Evolutionary conservation across 345 rosid species (phyloP).

Genomic region (Dovyalis caffra): DNA sequence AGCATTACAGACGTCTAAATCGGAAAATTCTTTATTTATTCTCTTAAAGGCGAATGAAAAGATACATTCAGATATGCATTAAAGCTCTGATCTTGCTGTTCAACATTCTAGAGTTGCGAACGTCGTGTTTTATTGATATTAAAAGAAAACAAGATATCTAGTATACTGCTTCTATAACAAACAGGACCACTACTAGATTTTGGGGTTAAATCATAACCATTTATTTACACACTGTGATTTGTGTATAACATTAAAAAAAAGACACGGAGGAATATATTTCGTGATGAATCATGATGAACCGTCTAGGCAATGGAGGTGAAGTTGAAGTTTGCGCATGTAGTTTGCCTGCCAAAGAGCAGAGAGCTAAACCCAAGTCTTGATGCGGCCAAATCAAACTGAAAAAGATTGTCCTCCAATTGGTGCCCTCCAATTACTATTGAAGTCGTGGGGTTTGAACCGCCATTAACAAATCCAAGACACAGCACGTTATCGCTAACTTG

Average conservation of each 20-base stretch:
- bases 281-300: not conserved
- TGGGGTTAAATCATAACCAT: not conserved
- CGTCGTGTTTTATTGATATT: too few species aligned
- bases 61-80: too few species aligned
- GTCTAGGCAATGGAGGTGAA: constrained; percentile 4
- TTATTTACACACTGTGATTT: not conserved
- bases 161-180: too few species aligned
- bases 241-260: too few species aligned
- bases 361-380: constrained; percentile 3
- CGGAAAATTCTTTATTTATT: too few species aligned
- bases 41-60: too few species aligned
- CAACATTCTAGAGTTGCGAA: too few species aligned
- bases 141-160: too few species aligned
- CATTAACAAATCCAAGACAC: not conserved
- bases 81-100: too few species aligned
- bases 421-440: constrained; percentile 1
- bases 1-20: too few species aligned
- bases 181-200: not conserved
- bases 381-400: constrained; percentile 1
- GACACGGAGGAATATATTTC: too few species aligned
- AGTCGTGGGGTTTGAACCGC: not conserved
- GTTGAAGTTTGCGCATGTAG: not conserved
- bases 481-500: not conserved
- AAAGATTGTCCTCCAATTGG: constrained; percentile 1
- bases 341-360: not conserved